Base-by-base conservation (phyloP, 2,329 filamentous ascomycete genomes). In the Cladobotryum mycophilum region DNA sequence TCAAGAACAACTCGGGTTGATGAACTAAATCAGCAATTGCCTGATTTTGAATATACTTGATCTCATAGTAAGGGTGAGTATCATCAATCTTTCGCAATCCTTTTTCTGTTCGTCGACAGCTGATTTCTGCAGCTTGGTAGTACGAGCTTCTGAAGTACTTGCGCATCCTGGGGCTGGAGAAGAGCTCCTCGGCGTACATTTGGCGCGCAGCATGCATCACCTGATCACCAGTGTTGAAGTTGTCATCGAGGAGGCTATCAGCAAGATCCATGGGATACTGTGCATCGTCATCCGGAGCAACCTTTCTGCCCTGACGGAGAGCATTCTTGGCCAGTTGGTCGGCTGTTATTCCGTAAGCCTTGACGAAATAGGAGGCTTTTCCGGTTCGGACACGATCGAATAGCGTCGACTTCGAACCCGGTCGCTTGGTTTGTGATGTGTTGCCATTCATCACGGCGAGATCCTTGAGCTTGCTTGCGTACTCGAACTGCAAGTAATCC, bases 401-500 rank as follows among this genome's bases (percentile, higher is more conserved):
- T 17, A 91, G 74, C 9, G 84, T 84, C 13, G 86, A 86, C 55
- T 88, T 86, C 47, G 86, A 85, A n/a, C 91, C 86, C 5, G 93
- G 89, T 30, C 91, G 86, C 63, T 90, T 90, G 3, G 78, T 80
- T 48, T 84, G 81, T 53, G 86, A 86, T 9, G 76, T 70, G 49
- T 82, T 82, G 13, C 79, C 75, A 38, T 83, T 77, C 54, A 82
- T 76, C 15, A 82, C 73, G 13, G 84, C 81, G 44, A 95, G 70
- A 56, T 97, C 91, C 64, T 88, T 92, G 45, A 97, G 76, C 65
- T 95, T 84, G 3, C 83, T 75, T 4, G 88, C 83, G 61, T 97
- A 97, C 62, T 91, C 87, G 69, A 99, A 99, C 63, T 97, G 90
- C 48, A 97, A 75, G 61, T 97, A 97, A 63, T 99, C 93, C 64